Base-by-base conservation (phyloP, 2,329 filamentous ascomycete genomes). In the Beauveria australis region DNA sequence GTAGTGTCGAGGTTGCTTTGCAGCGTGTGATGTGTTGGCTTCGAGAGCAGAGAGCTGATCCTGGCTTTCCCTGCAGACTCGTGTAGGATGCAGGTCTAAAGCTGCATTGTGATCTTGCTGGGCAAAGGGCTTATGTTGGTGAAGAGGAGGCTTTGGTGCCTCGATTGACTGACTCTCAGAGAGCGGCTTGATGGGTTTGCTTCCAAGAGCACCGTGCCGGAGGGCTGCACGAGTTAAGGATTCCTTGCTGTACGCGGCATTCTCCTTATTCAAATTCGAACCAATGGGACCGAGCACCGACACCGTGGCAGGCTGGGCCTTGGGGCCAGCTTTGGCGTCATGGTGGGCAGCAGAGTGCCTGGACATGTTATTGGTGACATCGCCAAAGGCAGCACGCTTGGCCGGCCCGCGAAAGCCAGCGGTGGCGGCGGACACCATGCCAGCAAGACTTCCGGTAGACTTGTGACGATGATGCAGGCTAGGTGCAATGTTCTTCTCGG, bases 321-420 rank as follows among this genome's bases (percentile, higher is more conserved):
- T 78, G 60, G 65, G 61, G 18, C 33, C 44, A 16, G 64, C 66
- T 68, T 79, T 79, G 59, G 64, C 68, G 33, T 73, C 66, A 54
- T 75, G 69, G 28, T 70, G 66, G 48, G 62, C 66, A 30, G 68
- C 68, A 41, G 66, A 64, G 51, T 72, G 71, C 63, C 76, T 75
- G 46, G 79, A 70, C 51, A 81, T 86, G 69, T 92, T 86, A 69
- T 92, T 93, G 78, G 89, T 94, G 63, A 94, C 82, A 71, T 96
- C 92, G 54, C 84, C 89, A 73, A 95, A 92, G 14, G 86, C 90
- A 64, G 87, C 86, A 66, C 92, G 86, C 77, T 92, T 94, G 60
- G 86, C 79, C 61, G 83, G 71, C 44, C 73, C 73, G 33, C 73
- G 74, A 46, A 75, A 66, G 41, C 73, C 74, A 24, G 63, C 64